Base-by-base conservation (phyloP, 2,329 filamentous ascomycete genomes). In the Neurospora crassa region DNA sequence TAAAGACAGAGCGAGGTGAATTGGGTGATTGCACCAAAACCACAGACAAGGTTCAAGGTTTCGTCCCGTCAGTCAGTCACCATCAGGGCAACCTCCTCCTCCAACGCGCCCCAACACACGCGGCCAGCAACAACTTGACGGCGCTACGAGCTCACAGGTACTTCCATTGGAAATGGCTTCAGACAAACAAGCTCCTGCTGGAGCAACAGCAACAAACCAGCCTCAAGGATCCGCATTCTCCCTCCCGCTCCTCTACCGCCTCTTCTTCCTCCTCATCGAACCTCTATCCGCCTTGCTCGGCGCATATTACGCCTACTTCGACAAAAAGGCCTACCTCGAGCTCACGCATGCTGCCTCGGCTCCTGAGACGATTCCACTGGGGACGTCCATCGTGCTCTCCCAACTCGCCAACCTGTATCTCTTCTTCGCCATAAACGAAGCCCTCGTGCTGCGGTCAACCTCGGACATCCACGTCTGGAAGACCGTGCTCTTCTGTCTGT, bases 351-450 rank as follows among this genome's bases (percentile, higher is more conserved):
- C 86, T 40, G 76, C 83, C 3, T 85, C 87, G 8, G 83, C 85
- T 2, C 80, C 85, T 71, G 74, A 81, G 16, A 18, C 53, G 3
- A 79, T 90, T 7, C 88, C 91, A 1, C 81, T 86, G 43, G 86
- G 85, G 53, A 91, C 90, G 1, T 86, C 87, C 11, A 88, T 94
- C 72, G 88, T 89, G 53, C 83, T 94, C 76, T 88, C 89, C 20
- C 92, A 95, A 81, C 86, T 95, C 41, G 91, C 90, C 63, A 94
- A 93, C 80, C 83, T 94, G 73, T 95, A 94, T 81, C 80, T 94
- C 47, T 86, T 92, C 71, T 92, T 94, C 79, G 88, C 91, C 70
- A 81, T 95, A 77, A 93, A 91, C 81, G 92, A 96, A 81, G 91
- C 91, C 1, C 81, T 93, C 34, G 89, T 95, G 14, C 84, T 95